phyloP scores from a whole-genome alignment of 2,329 filamentous ascomycete genomes.

The Arthrobotrys sinensis region DNA sequence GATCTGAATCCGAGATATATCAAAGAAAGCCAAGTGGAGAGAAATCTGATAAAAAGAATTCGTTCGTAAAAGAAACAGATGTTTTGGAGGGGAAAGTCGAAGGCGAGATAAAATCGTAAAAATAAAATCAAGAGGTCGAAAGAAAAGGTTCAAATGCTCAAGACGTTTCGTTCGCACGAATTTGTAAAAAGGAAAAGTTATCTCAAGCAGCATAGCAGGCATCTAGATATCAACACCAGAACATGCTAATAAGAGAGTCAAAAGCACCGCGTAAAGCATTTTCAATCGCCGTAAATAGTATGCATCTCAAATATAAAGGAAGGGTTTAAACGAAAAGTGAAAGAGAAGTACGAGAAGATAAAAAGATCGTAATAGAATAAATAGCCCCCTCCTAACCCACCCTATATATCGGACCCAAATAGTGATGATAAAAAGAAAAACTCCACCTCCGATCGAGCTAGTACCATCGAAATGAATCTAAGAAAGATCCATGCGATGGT shows the following conservation, averaged over 20 bases:
- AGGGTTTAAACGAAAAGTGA: slow-evolving; percentile 9
- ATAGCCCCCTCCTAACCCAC: not conserved
- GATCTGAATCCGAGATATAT: slow-evolving; percentile 20
- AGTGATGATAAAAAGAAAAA: slow-evolving; percentile 16
- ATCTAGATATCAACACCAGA: slow-evolving; percentile 60
- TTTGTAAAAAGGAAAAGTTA: slow-evolving; percentile 30
- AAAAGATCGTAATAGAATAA: slow-evolving; percentile 24
- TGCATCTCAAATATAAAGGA: slow-evolving; percentile 30
- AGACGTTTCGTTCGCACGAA: slow-evolving; percentile 45
- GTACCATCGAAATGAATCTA: not conserved
- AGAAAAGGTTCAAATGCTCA: slow-evolving; percentile 15
- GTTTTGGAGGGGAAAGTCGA: not conserved
- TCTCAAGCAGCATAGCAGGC: slow-evolving; percentile 16
- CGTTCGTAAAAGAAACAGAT: slow-evolving; percentile 17
- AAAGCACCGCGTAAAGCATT: slow-evolving; percentile 39
- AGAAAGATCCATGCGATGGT: slow-evolving; percentile 60
- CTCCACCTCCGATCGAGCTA: not conserved
- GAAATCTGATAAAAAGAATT: slow-evolving; percentile 1
- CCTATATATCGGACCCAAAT: slow-evolving; percentile 7
- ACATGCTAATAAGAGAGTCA: slow-evolving; percentile 55
- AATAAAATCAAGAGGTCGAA: slow-evolving; percentile 14
- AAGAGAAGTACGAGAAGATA: slow-evolving; percentile 13
- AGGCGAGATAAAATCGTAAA: slow-evolving; percentile 9
- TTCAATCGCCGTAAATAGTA: slow-evolving; percentile 42
- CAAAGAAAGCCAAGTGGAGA: slow-evolving; percentile 26